Evolutionary conservation across 192 early-diverging fungal species (phyloP).

Genomic region (Entophlyctis helioformis): DNA sequence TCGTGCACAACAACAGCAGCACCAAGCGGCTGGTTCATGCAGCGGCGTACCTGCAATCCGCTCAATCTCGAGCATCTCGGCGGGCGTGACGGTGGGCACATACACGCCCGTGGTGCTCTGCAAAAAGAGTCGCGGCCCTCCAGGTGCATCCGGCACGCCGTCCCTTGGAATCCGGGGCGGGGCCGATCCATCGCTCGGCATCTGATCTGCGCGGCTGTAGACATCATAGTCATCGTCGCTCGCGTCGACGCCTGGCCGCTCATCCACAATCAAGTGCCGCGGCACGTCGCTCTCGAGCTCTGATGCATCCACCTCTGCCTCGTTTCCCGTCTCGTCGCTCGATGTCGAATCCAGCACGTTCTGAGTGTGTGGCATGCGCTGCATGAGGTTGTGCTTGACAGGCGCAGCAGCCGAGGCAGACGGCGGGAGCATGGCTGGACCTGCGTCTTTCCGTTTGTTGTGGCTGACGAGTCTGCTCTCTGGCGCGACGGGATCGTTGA

Average conservation of each 20-base stretch:
- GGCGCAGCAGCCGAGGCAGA: too few relatives aligned
- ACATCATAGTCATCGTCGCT: slow-evolving; percentile 6
- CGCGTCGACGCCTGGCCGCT: background rate
- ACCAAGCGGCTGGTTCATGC: background rate
- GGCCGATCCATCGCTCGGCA: background rate
- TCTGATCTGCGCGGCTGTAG: slow-evolving; percentile 1
- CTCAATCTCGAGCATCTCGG: slow-evolving; percentile 61
- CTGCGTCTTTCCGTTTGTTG: slow-evolving; percentile 37
- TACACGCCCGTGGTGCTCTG: slow-evolving; percentile 22
- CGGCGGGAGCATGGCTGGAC: too few relatives aligned
- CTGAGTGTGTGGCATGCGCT: slow-evolving; percentile 42
- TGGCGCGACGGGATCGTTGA: slow-evolving; percentile 53
- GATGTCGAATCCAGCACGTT: slow-evolving; percentile 52
- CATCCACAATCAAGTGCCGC: background rate
- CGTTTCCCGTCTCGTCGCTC: slow-evolving; percentile 34
- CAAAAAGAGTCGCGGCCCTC: too few relatives aligned
- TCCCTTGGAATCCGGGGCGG: background rate
- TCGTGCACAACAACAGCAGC: too few relatives aligned
- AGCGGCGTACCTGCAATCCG: slow-evolving; percentile 16
- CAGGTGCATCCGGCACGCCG: slow-evolving; percentile 1
- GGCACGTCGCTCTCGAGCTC: slow-evolving; percentile 19
- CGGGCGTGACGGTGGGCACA: slow-evolving; percentile 46
- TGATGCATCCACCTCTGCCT: slow-evolving; percentile 29
- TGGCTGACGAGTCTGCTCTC: slow-evolving; percentile 60
- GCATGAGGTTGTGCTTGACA: slow-evolving; percentile 8